Evolutionary conservation across 2,329 filamentous ascomycete species (phyloP), one percentile per base, ranked within the genome.

Genomic region (Sphaceloma murrayae): DNA sequence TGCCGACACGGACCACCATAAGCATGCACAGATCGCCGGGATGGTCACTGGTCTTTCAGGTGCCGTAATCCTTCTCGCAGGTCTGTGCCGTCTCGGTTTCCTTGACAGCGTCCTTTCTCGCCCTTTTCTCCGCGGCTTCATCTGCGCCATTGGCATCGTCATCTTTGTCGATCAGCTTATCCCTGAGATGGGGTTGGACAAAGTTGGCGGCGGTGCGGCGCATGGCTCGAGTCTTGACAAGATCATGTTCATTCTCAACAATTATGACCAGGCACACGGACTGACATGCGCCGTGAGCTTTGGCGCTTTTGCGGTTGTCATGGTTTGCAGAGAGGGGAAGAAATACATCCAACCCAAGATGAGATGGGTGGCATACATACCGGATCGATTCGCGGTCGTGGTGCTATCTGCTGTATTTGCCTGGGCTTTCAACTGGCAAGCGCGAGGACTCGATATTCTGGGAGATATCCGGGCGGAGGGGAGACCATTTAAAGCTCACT

Each of bases 141-240:
- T 98, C 64, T 94, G 85, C 46, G 91, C 91, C 40, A 93, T 98
- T 59, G 91, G 91, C 38, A 85, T 95, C 46, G 88, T 96, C 52
- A 96, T 98, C 58, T 78, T 93, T 29, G 85, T 96, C 26, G 91
- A 96, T 61, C 91, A 98, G 64, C 68, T 94, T 33, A 84, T 95
- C 43, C 88, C 89, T 0, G 87, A 96, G 62, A 73, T 94, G 55
- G 91, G 91, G 1, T 71, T 98, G 16, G 73, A 71, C 27, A 66
- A 72, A 1, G 63, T 78, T 13, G 85, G 87, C 0, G 77, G 76
- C 43, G 72, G 75, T n/a, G 75, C 87, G 2, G 75, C 76, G 32
- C 89, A 96, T 57, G 86, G 85, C 11, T 95, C 85, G 60, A 88
- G 82, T 42, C 72, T 91, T 36, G 80, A 89, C 49, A 96, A 96